Base-by-base conservation (phyloP, 2,329 filamentous ascomycete genomes). In the Tolypocladium nubicola region DNA sequence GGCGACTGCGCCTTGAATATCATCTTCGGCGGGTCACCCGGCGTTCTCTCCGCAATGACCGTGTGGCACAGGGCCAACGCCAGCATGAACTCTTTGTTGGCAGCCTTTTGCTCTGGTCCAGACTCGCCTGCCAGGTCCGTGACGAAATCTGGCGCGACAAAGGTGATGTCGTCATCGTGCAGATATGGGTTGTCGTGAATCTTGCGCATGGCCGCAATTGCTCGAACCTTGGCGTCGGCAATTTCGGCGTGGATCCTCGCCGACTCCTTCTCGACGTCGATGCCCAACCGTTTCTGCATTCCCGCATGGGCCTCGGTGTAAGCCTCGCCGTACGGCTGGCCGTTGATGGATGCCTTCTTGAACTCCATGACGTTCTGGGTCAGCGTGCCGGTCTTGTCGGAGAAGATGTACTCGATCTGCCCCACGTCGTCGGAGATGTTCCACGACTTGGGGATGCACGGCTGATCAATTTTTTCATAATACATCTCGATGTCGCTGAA, bases 361-460 rank as follows among this genome's bases (percentile, higher is more conserved):
- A 97, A 99, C 71, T 99, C 95, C 94, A 99, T 97, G 78, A 92
- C 87, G 68, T 97, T 97, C 74, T 94, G 95, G 7, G 93, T 97
- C 64, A 97, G 76, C 1, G 93, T 97, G 33, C 93, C 93, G 0
- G 93, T 97, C 78, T 97, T 97, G 77, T 97, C 93, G 0, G 92
- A 97, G 73, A 99, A 99, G 63, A 99, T 96, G 76, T 97, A 99
- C 73, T 97, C 94, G 61, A 99, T 96, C 73, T 99, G 94, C 14
- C 94, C 94, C 52, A 99, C 80, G 66, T 99, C 95, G 68, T 99
- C 94, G 1, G 93, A 97, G 54, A 99, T 97, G 69, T 97, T 99
- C 94, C 94, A 99, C 0, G 92, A 91, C 68, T 97, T 97, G 6
- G 95, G 94, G 13, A 96, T 90, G 69, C 95, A 99, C 2, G 93